These are phyloP conservation scores for Striga hermonthica DNA, from an alignment of 305 asterid genomes.

Conservation along the genomic window DNA sequence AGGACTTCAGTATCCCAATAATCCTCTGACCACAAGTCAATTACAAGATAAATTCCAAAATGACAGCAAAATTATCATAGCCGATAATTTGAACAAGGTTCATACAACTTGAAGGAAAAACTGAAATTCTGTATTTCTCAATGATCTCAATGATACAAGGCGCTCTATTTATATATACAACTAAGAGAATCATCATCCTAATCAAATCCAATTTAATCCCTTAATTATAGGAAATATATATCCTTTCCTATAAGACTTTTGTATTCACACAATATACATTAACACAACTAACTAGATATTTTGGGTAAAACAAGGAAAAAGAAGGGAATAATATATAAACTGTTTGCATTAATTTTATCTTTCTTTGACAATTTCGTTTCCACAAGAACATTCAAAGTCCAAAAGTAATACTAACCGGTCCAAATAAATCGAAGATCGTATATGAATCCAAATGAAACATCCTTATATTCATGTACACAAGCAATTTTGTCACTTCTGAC, in stretches of 20 bases:
- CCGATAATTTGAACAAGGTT: not conserved
- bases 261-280: no score
- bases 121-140: no score
- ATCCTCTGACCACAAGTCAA: constrained; percentile 27
- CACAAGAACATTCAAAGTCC: constrained; percentile 8
- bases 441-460: constrained; percentile 11
- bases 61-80: constrained; percentile 17
- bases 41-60: constrained; percentile 23
- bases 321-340: not conserved
- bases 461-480: not conserved
- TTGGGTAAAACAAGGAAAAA: not conserved
- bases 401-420: not conserved
- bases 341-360: constrained; percentile 2
- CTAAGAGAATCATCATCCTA: no score
- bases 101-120: not conserved
- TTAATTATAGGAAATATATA: no score
- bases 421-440: constrained; percentile 18
- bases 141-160: no score
- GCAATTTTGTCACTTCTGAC: constrained; percentile 25
- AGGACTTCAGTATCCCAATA: constrained; percentile 16
- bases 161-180: no score
- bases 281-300: constrained; percentile 18
- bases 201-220: no score
- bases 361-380: not conserved
- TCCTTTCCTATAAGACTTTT: no score